Conservation (phyloP, 2,329 filamentous ascomycete genomes). For the Xylaria sp. region DNA sequence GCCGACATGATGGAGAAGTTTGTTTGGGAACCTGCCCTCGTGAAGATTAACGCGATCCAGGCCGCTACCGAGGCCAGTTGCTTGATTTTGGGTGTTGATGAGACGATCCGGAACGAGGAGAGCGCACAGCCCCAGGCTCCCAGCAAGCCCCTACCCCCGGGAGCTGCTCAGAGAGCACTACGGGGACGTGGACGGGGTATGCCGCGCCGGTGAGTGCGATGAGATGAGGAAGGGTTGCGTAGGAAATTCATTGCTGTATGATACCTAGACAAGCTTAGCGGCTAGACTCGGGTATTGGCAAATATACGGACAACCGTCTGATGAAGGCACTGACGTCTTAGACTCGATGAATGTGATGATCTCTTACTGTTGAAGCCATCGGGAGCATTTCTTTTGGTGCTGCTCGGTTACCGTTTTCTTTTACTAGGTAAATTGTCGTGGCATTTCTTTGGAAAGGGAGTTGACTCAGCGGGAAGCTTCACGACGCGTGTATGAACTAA, state of each 20-base stretch:
- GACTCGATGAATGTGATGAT: slow-evolving; percentile 1
- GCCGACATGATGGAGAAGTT: slow-evolving; percentile 92
- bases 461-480: no score
- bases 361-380: not conserved
- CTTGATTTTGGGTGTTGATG: slow-evolving; percentile 91
- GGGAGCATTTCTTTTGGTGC: no score
- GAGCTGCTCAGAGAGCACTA: slow-evolving; percentile 83
- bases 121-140: slow-evolving; percentile 79
- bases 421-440: no score
- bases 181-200: slow-evolving; percentile 80
- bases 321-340: slow-evolving; percentile 1
- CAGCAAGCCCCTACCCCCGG: slow-evolving; percentile 65
- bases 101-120: slow-evolving; percentile 98
- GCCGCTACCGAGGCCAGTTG: slow-evolving; percentile 93
- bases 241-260: slow-evolving; percentile 14
- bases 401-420: not conserved
- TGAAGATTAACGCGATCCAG: slow-evolving; percentile 96
- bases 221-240: not conserved
- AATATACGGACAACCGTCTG: slow-evolving; percentile 13
- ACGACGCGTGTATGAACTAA: no score
- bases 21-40: slow-evolving; percentile 93
- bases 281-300: slow-evolving; percentile 19
- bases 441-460: no score
- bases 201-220: slow-evolving; percentile 62
- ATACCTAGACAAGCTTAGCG: slow-evolving; percentile 18